Base-by-base conservation (phyloP, 2,329 filamentous ascomycete species). In the Exophiala dermatitidis region DNA sequence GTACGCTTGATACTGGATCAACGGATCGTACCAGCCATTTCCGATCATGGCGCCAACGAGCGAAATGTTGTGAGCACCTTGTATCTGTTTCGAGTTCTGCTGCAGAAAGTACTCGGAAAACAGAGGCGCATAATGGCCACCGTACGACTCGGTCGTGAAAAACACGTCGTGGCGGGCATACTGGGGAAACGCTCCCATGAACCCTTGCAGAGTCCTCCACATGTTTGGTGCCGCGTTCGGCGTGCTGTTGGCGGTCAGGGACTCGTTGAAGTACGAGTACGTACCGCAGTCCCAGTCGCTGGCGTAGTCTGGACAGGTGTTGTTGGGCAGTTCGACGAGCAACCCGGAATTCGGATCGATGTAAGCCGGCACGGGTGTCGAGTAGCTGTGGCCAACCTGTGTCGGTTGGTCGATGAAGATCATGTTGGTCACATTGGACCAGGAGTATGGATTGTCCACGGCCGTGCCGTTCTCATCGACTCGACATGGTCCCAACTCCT, bases 321-420 rank as follows among this genome's bases (percentile, higher is more conserved):
- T 56, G 44, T 60, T 46, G 12, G 61, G 61, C 34, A 63, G 38
- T 29, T 56, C 30, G 9, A 63, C 54, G 2, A 62, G 42, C 10
- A 51, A 38, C n/a, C 46, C 50, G 5, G 47, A 56, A 12, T 40
- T 55, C 7, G 49, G 49, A 31, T 63, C 60, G 40, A 46, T 26
- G 48, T 62, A 63, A 5, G 46, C 61, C 6, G 61, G 59, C 29
- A 63, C 57, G 2, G 61, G 58, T 3, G 49, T 54, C 2, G 72
- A 59, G 63, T 83, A 83, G 7, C 76, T 80, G 61, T 82, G 78
- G 0, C 81, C 81, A 3, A 80, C 76, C 44, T 78, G 75, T 6
- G 74, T 77, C 5, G 80, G 85, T 65, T 87, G 79, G 61, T 88
- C 84, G 60, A 88, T 79, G 67, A 84, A 87, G 10, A 88, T 77